Base-by-base conservation (phyloP, 2,329 filamentous ascomycete species). In the Penicillium sp. region DNA sequence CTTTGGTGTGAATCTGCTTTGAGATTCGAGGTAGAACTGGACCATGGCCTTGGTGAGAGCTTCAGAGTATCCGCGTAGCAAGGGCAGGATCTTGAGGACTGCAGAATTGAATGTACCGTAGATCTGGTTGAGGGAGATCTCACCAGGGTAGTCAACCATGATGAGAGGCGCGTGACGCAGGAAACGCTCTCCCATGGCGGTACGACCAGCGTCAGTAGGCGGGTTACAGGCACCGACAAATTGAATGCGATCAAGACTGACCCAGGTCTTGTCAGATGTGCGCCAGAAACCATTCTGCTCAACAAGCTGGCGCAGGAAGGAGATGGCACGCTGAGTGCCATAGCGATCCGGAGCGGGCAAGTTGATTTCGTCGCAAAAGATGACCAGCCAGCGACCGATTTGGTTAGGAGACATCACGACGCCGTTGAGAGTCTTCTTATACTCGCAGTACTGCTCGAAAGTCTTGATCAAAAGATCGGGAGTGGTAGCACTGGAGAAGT, bases 291-390 rank as follows among this genome's bases (percentile, higher is more conserved):
- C 93, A 61, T 97, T 97, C 66, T 98, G 93, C 70, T 99, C 93
- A 42, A 99, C 91, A 54, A 99, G 83, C 69, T 99, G 93, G 61
- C 95, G 85, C 58, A 99, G 73, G 81, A 99, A 98, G 5, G 93
- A 95, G 57, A 98, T 98, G 29, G 93, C 93, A 54, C 93, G 85
- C 70, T 98, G 93, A 1, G 95, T 98, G 47, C 91, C 92, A 68
- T 99, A 99, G 63, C 90, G 92, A 74, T 99, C 93, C 3, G 93
- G 93, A 4, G 93, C 92, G 6, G 93, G 93, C 77, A 99, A 79
- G 72, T 99, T 99, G 75, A 99, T 98, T 70, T 99, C 93, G 68
- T 99, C 93, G 64, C 93, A 99, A 79, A 99, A 99, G 55, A 99
- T 83, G 40, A 99, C 92, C 32, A 99, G 80, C 93, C 93, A 99